These are phyloP conservation scores for Gardenia jasminoides DNA, from an alignment of 257 asterid species.

Conservation along the genomic window DNA sequence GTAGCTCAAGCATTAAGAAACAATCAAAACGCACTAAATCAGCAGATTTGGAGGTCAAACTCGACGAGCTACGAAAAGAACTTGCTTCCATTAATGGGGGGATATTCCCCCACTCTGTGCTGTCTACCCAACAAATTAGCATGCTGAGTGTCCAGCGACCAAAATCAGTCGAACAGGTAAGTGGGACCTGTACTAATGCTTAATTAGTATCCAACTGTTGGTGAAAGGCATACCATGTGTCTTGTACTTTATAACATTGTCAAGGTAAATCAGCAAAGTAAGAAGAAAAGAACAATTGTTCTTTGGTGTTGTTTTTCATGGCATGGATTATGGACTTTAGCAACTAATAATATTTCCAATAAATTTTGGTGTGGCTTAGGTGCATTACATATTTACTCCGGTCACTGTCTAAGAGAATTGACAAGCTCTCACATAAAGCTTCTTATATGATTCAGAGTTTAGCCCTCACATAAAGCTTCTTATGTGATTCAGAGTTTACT, in stretches of 20 bases:
- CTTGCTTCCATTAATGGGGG: constrained; percentile 76
- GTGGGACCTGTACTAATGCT: background rate
- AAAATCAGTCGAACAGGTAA: constrained; percentile 67
- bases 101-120: constrained; percentile 83
- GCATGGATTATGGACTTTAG: background rate
- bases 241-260: background rate
- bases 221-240: background rate
- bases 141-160: constrained; percentile 56
- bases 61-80: constrained; percentile 85
- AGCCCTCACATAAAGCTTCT: background rate
- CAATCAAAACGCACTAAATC: constrained; percentile 58
- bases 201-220: background rate
- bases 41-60: constrained; percentile 57
- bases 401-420: background rate
- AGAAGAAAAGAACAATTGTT: background rate
- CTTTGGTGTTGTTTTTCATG: background rate
- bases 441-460: background rate
- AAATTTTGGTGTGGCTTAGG: background rate
- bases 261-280: background rate
- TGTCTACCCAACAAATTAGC: constrained; percentile 82
- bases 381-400: background rate
- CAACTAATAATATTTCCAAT: background rate
- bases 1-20: constrained; percentile 38
- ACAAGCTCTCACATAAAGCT: background rate
- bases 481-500: background rate